Conservation (phyloP, 1,284 basidiomycete species). For the Thelephora terrestris region DNA sequence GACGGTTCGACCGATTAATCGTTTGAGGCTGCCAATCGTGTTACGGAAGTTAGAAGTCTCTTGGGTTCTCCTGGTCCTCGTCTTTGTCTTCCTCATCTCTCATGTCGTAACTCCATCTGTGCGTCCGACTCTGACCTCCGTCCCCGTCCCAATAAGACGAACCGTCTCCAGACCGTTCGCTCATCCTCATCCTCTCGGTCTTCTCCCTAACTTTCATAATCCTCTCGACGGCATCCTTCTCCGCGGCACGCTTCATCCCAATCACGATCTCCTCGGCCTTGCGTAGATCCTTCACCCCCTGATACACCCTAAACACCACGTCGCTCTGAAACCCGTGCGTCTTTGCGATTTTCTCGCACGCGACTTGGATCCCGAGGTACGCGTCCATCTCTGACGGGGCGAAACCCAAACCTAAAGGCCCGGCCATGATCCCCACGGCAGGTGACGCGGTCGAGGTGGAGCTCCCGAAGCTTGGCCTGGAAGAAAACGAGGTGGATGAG, state of each 20-base stretch:
- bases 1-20: slow-evolving; percentile 72
- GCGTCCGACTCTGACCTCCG: no score
- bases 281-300: neutral
- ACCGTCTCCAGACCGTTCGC: no score
- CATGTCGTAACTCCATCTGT: neutral
- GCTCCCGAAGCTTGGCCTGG: no score
- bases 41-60: slow-evolving; percentile 98
- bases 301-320: neutral
- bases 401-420: no score
- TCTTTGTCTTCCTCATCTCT: neutral
- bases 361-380: neutral
- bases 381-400: neutral
- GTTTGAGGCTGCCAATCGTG: slow-evolving; percentile 85
- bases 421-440: no score
- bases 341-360: neutral
- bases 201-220: neutral
- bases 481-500: no score
- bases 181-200: no score
- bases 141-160: no score
- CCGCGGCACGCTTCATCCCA: neutral
- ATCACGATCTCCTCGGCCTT: neutral
- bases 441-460: no score
- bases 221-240: neutral
- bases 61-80: slow-evolving; percentile 59
- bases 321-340: neutral